Percentiles rank a stretch among this genome's conserved stretches.
phyloP scores from a whole-genome alignment of 2,329 filamentous ascomycete species.

The Cryphonectria parasitica region DNA sequence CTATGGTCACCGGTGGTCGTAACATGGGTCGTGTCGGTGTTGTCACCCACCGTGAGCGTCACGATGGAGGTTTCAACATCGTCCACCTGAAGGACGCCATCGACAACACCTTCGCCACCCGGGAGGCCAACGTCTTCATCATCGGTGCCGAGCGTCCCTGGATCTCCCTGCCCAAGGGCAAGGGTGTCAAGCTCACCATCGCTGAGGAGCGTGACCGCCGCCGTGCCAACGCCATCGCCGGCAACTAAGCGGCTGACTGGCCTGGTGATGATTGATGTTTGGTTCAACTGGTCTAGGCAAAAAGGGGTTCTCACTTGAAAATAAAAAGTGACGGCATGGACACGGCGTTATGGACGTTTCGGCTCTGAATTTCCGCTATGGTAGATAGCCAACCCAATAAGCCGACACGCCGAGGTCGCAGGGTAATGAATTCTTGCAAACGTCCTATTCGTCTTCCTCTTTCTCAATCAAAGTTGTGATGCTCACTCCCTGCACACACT shows the following conservation, averaged over 20 bases:
- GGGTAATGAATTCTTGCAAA: conserved; percentile 32
- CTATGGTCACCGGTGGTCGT: conserved; percentile 98
- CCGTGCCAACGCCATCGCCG: conserved; percentile 65
- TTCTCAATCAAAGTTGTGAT: neutral
- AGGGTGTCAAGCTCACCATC: conserved; percentile 99
- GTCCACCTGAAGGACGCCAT: conserved; percentile 99
- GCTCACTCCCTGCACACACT: neutral
- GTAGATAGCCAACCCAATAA: conserved; percentile 28
- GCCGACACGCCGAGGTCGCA: conserved; percentile 22
- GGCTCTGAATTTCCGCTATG: conserved; percentile 30
- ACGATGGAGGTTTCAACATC: conserved; percentile 99
- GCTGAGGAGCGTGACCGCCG: conserved; percentile 99
- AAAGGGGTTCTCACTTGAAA: conserved; percentile 26
- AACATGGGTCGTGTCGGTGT: conserved; percentile 99
- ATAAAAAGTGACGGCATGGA: conserved; percentile 30
- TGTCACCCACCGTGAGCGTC: conserved; percentile 99
- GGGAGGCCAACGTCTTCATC: conserved; percentile 99
- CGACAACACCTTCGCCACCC: conserved; percentile 99
- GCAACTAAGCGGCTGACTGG: conserved; percentile 49
- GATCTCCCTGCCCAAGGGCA: conserved; percentile 99
- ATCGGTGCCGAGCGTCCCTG: conserved; percentile 98
- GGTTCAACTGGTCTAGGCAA: conserved; percentile 25
- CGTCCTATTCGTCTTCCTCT: conserved; percentile 25
- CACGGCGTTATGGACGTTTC: conserved; percentile 30
- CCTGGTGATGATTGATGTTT: conserved; percentile 27